Evolutionary conservation across 177 flowering plant genomes (phyloP), one percentile per base, ranked within the genome.

Genomic region (Vitis hybrid): DNA sequence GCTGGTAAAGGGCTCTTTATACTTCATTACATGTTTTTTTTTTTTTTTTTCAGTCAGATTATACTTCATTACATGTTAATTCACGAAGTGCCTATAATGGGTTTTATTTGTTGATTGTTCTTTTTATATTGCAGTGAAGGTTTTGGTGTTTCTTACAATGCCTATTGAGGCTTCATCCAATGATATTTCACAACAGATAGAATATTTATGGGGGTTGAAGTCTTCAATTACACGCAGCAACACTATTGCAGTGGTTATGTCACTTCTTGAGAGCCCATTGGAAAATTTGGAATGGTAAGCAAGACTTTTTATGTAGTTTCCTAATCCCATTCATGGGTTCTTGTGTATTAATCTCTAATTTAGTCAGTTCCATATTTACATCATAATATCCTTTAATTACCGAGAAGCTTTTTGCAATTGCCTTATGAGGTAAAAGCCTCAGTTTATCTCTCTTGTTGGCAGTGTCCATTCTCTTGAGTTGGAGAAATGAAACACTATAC

Each of bases 71-170:
- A 7, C 8, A 39, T 39, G 45, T 39, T 39, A 19, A 12, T 18
- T 62, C 63, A 29, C 31, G 52, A 18, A 65, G 1, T 29, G 1
- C 10, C 20, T 59, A 58, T 2, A 11, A n/a, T 31, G 13, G 58
- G 64, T 3, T 52, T 26, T 33, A 48, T 70, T 57, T 9, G 18
- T 55, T 59, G 11, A 19, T 8, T 55, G 13, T 63, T 3, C 13
- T 75, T 74, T 33, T 9, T 50, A 1, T 26, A 51, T 52, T 82
- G 72, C 90, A 95, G 98, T 95, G 72, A 95, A 93, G 79, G 84
- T 95, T 66, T 74, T 95, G 86, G 97, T 93, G 69, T 95, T 93
- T 77, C 87, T 95, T 18, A 87, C 97, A 0, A 95, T 95, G 98
- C 97, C 98, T 0, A 68, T 93, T n/a, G 97, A 93, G 69, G 82